Percentiles rank a stretch among this genome's conserved stretches.
Evolutionary conservation across 148 eudicot genomes (phyloP).

Genomic region (Salicornia ramosissima): DNA sequence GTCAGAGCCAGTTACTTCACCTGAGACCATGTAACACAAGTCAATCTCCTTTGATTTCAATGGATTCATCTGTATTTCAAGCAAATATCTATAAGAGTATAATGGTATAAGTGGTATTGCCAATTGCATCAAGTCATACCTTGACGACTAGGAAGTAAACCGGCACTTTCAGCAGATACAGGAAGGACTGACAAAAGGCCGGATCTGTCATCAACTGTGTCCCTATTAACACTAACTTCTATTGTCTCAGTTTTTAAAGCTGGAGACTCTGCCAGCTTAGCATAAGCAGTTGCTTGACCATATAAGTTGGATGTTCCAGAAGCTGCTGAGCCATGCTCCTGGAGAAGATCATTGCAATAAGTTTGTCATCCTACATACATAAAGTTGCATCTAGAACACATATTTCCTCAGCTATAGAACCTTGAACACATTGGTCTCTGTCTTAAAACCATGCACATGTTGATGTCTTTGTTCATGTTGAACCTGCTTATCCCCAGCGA

Average conservation of each 20-base stretch:
- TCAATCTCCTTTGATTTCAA: background rate
- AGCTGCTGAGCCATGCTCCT: conserved; percentile 32
- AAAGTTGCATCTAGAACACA: background rate
- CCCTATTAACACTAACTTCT: conserved; percentile 24
- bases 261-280: conserved; percentile 63
- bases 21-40: conserved; percentile 37
- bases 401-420: conserved; percentile 17
- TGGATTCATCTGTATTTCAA: background rate
- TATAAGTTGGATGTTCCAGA: conserved; percentile 47
- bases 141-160: conserved; percentile 58
- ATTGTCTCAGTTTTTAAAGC: conserved; percentile 25
- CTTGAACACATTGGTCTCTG: conserved; percentile 29
- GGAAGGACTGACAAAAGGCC: conserved; percentile 76
- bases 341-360: conserved; percentile 14
- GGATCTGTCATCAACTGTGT: conserved; percentile 52
- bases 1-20: conserved; percentile 67
- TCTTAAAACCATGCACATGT: conserved; percentile 18
- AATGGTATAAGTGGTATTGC: background rate
- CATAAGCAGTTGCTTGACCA: conserved; percentile 67
- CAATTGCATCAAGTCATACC: conserved; percentile 35
- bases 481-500: conserved; percentile 6
- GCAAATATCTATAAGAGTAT: conserved; percentile 5
- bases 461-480: conserved; percentile 17
- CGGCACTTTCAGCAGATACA: conserved; percentile 87
- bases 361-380: conserved; percentile 1